Conservation (phyloP, 192 early-diverging fungal species). For the Podila horticola region DNA sequence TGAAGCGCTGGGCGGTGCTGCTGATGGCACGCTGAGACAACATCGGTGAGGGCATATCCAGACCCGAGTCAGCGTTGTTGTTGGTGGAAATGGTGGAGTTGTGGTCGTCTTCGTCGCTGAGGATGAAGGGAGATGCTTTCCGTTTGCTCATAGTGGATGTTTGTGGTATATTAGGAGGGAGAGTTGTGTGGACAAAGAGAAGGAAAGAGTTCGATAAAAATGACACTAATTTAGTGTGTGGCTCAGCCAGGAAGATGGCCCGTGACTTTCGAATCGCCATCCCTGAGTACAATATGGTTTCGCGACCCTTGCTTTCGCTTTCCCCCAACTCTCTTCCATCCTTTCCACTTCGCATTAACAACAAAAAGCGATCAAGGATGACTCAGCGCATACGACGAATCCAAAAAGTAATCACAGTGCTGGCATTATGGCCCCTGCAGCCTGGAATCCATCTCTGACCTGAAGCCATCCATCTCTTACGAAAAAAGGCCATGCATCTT, state of each 20-base stretch:
- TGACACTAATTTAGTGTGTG: no score
- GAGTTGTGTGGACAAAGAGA: background rate
- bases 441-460: background rate
- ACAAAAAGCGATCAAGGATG: conserved; percentile 16
- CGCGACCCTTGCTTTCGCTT: no score
- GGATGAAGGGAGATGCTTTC: background rate
- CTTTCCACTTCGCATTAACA: background rate
- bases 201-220: background rate
- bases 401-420: conserved; percentile 31
- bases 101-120: background rate
- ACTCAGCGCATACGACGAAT: conserved; percentile 38
- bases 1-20: background rate
- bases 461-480: background rate
- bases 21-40: background rate
- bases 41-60: background rate
- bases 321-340: no score
- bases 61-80: background rate
- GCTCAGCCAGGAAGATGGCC: background rate
- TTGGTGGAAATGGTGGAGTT: background rate
- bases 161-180: background rate
- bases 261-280: background rate
- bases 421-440: background rate
- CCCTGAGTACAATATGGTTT: background rate
- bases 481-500: no score
- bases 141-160: background rate